Evolutionary conservation across 768 basidiomycete genomes (phyloP), one percentile per base, ranked within the genome.

Genomic region (Psilocybe cubensis): DNA sequence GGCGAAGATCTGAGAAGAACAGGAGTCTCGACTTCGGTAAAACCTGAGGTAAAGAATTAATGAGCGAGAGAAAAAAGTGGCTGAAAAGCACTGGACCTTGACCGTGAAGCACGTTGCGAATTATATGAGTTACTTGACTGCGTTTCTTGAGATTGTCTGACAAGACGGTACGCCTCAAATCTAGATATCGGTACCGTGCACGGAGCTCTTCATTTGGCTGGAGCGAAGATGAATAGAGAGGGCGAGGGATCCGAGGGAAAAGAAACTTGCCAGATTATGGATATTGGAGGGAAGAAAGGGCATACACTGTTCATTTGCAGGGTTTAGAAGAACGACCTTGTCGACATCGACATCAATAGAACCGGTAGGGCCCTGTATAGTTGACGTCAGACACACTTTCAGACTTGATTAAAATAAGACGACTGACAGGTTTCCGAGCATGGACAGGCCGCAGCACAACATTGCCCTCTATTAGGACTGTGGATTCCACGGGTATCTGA

Each of bases 21-120:
- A 24, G 96, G 96, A 0, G 96, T 98, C 72, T 98, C 96, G 28
- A 98, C 91, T 70, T 97, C 96, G 52, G 86, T 79, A 72, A 98
- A 98, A 66, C 83, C 96, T 97, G 64, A 44, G 43, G 25, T 10
- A 25, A 65, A 57, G 44, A 46, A 54, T 63, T 20, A 53, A 29
- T 33, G 23, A 35, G 20, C 18, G 28, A 42, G 42, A 12, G 44
- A 21, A n/a, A 7, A 49, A 4, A 49, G 47, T 41, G 14, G 25
- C 17, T 35, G 35, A 35, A 35, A 48, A 18, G 45, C 64, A 91
- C n/a, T n/a, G n/a, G n/a, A n/a, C 95, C 91, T 69, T 86, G 78
- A 53, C 89, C 79, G 66, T 92, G 83, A 29, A 98, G 82, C 40
- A 85, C 75, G 57, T 83, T 81, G 50, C 95, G 84, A 41, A 92